Percentiles rank a stretch among this genome's conserved stretches.
phyloP scores from a whole-genome alignment of 1,139 yeast species.

The Blastobotrys buckinghamii region DNA sequence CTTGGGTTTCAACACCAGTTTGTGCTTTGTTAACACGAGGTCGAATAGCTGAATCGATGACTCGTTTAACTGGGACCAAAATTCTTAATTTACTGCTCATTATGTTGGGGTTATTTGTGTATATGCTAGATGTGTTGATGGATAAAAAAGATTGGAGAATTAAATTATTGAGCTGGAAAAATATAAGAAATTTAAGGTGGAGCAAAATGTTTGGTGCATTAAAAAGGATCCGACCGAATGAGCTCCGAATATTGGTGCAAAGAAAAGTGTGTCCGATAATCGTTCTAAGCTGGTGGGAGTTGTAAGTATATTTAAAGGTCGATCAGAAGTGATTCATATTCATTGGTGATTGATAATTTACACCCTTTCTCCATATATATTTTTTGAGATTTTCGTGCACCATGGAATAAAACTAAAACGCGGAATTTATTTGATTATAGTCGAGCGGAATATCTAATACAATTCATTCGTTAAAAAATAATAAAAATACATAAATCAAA shows the following conservation, averaged over 20 bases:
- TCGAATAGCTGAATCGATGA: conserved; percentile 86
- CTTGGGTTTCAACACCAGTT: conserved; percentile 83
- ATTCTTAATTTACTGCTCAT: conserved; percentile 49
- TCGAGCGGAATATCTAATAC: no score
- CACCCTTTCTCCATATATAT: no score
- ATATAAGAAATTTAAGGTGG: neutral
- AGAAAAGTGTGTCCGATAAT: no score
- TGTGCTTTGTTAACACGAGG: conserved; percentile 87
- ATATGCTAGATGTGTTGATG: neutral
- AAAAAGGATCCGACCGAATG: neutral
- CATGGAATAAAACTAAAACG: no score
- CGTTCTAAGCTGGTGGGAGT: no score
- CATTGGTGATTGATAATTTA: no score
- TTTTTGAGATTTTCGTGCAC: no score
- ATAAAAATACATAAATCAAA: conserved; percentile 18
- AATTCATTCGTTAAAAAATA: no score
- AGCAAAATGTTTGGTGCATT: neutral
- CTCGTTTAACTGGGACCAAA: conserved; percentile 91
- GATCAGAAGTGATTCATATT: no score
- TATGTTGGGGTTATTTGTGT: neutral
- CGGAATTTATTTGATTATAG: no score
- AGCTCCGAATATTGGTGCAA: no score
- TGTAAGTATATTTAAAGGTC: no score
- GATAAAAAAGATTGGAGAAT: neutral
- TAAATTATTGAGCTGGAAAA: neutral